These are phyloP conservation scores for Fermentozyma sake DNA, from an alignment of 1,139 yeast species.

Conservation along the genomic window DNA sequence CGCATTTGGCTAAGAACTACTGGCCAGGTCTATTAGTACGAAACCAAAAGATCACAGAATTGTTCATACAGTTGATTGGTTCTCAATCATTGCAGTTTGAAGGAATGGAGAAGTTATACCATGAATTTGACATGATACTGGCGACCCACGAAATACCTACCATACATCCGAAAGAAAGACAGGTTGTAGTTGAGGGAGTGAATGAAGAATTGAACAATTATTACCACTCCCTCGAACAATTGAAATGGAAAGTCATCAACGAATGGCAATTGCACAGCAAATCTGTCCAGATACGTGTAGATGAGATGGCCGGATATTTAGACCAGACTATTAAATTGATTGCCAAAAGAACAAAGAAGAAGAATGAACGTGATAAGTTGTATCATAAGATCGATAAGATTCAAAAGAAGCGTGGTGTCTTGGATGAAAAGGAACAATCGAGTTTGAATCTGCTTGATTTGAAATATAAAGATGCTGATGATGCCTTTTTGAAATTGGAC, in stretches of 20 bases:
- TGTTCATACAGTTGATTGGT: slow-evolving; percentile 33
- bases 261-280: slow-evolving; percentile 30
- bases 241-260: slow-evolving; percentile 27
- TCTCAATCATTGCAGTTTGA: slow-evolving; percentile 38
- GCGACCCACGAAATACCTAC: slow-evolving; percentile 28
- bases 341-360: slow-evolving; percentile 36
- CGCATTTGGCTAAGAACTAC: slow-evolving; percentile 25
- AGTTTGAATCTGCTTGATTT: slow-evolving; percentile 28
- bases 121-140: slow-evolving; percentile 29
- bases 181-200: slow-evolving; percentile 25
- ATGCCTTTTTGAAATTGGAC: slow-evolving; percentile 32
- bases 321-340: slow-evolving; percentile 36
- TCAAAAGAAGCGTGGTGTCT: slow-evolving; percentile 31
- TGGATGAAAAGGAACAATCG: slow-evolving; percentile 35
- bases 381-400: slow-evolving; percentile 39
- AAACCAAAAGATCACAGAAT: slow-evolving; percentile 27
- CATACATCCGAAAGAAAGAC: slow-evolving; percentile 39
- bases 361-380: slow-evolving; percentile 36
- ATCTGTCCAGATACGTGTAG: slow-evolving; percentile 27
- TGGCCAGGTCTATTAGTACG: slow-evolving; percentile 36
- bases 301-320: slow-evolving; percentile 37
- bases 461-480: slow-evolving; percentile 25
- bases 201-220: slow-evolving; percentile 29
- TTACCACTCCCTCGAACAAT: slow-evolving; percentile 22
- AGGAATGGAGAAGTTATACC: slow-evolving; percentile 38